phyloP scores from a whole-genome alignment of 139 green algal genomes.

The Marvania coccoides region DNA sequence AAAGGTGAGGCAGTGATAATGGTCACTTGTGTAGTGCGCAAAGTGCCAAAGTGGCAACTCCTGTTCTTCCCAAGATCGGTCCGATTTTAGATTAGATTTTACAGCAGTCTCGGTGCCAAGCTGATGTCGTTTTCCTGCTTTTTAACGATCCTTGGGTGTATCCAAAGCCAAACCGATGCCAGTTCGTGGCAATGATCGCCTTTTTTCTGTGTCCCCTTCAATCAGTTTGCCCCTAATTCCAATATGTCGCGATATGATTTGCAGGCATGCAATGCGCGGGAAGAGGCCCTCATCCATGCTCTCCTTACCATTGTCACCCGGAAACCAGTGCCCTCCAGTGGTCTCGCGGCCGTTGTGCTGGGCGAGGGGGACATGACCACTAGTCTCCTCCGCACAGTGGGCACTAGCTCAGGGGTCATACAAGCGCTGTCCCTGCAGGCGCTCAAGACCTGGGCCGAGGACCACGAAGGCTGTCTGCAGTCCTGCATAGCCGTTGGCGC shows the following conservation, averaged over 20 bases:
- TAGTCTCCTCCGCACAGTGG: background rate
- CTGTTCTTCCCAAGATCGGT: background rate
- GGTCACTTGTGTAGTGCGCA: background rate
- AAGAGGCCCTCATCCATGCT: background rate
- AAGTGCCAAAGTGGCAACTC: background rate
- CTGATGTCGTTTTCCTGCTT: background rate
- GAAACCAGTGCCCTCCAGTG: too few relatives aligned
- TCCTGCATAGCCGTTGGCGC: background rate
- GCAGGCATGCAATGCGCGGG: background rate
- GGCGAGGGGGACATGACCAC: background rate
- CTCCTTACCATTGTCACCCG: background rate
- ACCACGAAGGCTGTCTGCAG: background rate
- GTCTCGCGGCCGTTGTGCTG: background rate
- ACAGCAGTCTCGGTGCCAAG: background rate
- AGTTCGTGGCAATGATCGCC: too few relatives aligned
- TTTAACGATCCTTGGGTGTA: background rate
- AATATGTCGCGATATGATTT: too few relatives aligned
- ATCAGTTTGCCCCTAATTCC: background rate
- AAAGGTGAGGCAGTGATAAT: background rate
- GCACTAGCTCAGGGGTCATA: background rate
- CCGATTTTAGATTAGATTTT: background rate
- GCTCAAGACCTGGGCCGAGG: background rate
- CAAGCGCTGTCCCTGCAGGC: background rate
- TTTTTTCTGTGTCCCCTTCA: background rate
- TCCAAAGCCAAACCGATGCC: background rate